Evolutionary conservation across 2,329 filamentous ascomycete species (phyloP).

Genomic region (Proliferodiscus dingleyae): DNA sequence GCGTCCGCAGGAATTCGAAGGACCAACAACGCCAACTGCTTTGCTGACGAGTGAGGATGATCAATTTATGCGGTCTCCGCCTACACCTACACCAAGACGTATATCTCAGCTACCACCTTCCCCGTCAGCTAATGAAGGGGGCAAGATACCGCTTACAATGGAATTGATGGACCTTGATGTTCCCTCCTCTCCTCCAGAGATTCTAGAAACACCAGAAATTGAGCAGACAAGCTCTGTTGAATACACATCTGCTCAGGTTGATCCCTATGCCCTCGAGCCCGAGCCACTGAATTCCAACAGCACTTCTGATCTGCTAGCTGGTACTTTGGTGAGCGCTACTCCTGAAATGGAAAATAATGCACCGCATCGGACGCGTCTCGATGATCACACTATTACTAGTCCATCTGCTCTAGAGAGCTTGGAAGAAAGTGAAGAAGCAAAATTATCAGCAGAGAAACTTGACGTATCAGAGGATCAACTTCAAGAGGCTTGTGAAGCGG

Average conservation of each 20-base stretch:
- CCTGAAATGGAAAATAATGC: background rate
- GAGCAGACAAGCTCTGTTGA: slow-evolving; percentile 8
- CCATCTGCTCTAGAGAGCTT: no score
- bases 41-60: slow-evolving; percentile 24
- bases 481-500: no score
- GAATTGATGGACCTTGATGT: slow-evolving; percentile 6
- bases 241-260: slow-evolving; percentile 19
- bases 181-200: slow-evolving; percentile 22
- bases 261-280: slow-evolving; percentile 13
- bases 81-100: slow-evolving; percentile 51
- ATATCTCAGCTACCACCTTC: slow-evolving; percentile 52
- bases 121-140: slow-evolving; percentile 51
- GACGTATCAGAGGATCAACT: no score
- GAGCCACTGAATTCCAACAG: slow-evolving; percentile 18
- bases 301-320: slow-evolving; percentile 1
- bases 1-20: slow-evolving; percentile 2
- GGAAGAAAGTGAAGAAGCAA: no score
- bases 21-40: slow-evolving; percentile 26
- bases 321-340: background rate
- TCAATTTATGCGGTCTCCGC: slow-evolving; percentile 48
- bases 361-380: background rate
- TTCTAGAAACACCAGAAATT: background rate
- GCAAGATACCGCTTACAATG: slow-evolving; percentile 44
- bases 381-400: no score
- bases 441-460: no score